Base-by-base conservation (phyloP, 2,329 filamentous ascomycete genomes). In the Alternaria atra region DNA sequence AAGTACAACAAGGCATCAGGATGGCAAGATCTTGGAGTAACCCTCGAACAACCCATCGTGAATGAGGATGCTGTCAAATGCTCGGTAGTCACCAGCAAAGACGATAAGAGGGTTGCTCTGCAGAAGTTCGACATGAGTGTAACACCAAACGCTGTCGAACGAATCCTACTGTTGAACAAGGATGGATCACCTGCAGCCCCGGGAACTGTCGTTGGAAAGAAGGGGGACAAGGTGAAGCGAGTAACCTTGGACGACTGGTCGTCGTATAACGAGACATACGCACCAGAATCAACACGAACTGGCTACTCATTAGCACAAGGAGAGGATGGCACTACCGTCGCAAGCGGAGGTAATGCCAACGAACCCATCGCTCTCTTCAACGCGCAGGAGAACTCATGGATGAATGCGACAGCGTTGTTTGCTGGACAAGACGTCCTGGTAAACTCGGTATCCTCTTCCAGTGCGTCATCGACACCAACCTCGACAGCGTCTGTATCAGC, bases 301-400 rank as follows among this genome's bases (percentile, higher is more conserved):
- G 86, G 88, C 47, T 96, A 88, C 72, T 90, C 91, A 0, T 77
- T 97, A 15, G 91, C 93, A 0, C 86, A 90, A 68, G 89, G 87
- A 61, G 72, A 84, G 1, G 78, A 86, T 64, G 91, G 90, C 4
- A 80, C 90, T 65, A 87, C 94, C 2, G 90, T 95, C 13, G 88
- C 97, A 61, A 88, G 90, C n/a, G 92, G 93, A 44, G 93, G 93
- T 27, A 73, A 71, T 25, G 78, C 82, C 6, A 80, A 90, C 1
- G 85, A 91, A 61, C 85, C 91, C 0, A 73, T 98, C 5, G 87
- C 86, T 65, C 87, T 97, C 61, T 98, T 97, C 78, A 85, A 97
- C 71, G 88, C 89, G 44, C 85, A 84, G 10, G 80, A 87, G 46
- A 97, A 97, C 76, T 82, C 84, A 46, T 98, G 94, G 94, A 79